Evolutionary conservation across 257 asterid genomes (phyloP).

Genomic region (Fraxinus americana): DNA sequence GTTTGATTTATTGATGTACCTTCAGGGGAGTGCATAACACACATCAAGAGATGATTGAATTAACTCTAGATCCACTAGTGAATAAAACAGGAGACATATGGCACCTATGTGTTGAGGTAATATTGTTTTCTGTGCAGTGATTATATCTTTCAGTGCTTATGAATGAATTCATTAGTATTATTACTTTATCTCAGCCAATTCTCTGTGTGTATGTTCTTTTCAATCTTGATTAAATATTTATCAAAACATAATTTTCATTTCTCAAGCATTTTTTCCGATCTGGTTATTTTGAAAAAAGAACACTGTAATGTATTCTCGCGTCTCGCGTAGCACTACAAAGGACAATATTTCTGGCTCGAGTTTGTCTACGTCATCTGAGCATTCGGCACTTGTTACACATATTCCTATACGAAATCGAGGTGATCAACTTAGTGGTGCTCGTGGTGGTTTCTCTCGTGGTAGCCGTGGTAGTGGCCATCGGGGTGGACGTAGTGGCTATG

Average conservation of each 20-base stretch:
- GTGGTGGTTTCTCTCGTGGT: too few relatives aligned
- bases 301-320: too few relatives aligned
- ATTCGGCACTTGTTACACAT: too few relatives aligned
- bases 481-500: too few relatives aligned
- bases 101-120: conserved; percentile 94
- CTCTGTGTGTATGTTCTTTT: neutral
- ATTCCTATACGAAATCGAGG: too few relatives aligned
- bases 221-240: neutral
- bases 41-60: conserved; percentile 60
- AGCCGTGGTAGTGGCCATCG: too few relatives aligned
- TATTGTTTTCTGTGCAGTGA: conserved; percentile 14
- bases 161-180: neutral
- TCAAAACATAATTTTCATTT: neutral
- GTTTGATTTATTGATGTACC: conserved; percentile 15
- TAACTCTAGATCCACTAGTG: conserved; percentile 69
- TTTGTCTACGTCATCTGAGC: too few relatives aligned
- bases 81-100: conserved; percentile 93
- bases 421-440: too few relatives aligned
- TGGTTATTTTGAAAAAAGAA: neutral
- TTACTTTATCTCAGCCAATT: neutral
- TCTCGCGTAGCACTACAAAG: too few relatives aligned
- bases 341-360: too few relatives aligned
- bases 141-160: neutral
- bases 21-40: conserved; percentile 42
- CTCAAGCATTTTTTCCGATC: neutral